phyloP scores from a whole-genome alignment of 202 grass and related monocot species.

The Miscanthus sacchariflorus region DNA sequence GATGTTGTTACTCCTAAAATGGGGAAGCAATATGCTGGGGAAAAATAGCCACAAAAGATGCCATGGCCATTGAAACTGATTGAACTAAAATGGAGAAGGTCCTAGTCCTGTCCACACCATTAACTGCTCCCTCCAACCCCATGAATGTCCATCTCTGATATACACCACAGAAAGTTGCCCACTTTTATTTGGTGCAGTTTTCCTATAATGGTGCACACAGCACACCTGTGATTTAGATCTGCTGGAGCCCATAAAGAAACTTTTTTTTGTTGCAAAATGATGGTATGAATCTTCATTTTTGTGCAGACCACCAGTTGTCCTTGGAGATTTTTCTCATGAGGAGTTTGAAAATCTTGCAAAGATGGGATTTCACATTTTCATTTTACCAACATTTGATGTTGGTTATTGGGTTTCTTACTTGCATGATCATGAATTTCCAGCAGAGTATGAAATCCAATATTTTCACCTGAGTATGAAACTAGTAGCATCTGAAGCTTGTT shows the following conservation, averaged over 20 bases:
- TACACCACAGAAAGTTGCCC: background rate
- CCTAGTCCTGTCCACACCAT: background rate
- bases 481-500: conserved; percentile 5
- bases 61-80: conserved; percentile 24
- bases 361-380: background rate
- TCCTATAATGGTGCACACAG: background rate
- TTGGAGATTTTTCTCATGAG: background rate
- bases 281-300: background rate
- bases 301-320: background rate
- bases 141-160: conserved; percentile 38
- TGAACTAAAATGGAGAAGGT: conserved; percentile 32
- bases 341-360: conserved; percentile 27
- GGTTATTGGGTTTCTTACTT: conserved; percentile 28
- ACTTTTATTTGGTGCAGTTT: background rate
- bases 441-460: conserved; percentile 33
- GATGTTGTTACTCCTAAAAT: conserved; percentile 19
- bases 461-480: conserved; percentile 13
- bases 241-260: background rate
- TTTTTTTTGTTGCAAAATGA: background rate
- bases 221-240: background rate
- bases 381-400: background rate
- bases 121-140: conserved; percentile 14
- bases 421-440: conserved; percentile 18
- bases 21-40: conserved; percentile 21
- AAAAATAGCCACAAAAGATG: background rate